Base-by-base conservation (phyloP, 495 filamentous ascomycete genomes). In the Arthonia radiata region DNA sequence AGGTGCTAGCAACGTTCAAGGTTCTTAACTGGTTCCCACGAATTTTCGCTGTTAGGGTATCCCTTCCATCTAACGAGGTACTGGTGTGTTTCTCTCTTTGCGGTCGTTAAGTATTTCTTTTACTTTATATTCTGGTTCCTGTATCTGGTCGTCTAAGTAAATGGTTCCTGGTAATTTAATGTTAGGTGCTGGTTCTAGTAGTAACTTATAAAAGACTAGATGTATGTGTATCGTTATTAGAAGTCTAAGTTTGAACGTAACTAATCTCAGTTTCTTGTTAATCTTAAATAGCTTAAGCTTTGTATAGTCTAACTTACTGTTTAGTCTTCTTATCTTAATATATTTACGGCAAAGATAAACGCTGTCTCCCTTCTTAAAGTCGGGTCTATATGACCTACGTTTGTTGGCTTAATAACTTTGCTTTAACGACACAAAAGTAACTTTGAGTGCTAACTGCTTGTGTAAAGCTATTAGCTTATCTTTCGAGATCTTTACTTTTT, bases 11-110 rank as follows among this genome's bases (percentile, higher is more conserved):
- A n/a, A n/a, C n/a, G n/a, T n/a, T n/a, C n/a, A n/a, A n/a, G n/a
- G n/a, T n/a, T n/a, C n/a, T n/a, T n/a, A n/a, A n/a, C n/a, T n/a
- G n/a, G 31, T 37, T 57, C 52, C 54, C 53, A 57, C 2, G 49
- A 51, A 33, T 47, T 56, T 0, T 49, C 34, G 12, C 21, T 26
- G 4, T 19, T 27, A 2, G 35, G 15, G 26, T 39, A 54, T 0
- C 44, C 44, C 31, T 46, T 46, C 54, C 52, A 59, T 38, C 56
- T 53, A 18, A 57, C 41, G 1, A 37, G 24, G 27, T 50, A 57
- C 31, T 42, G 25, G 23, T 41, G 43, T 30, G 11, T 22, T 36
- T 42, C 27, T 53, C 51, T 13, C 47, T 34, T 19, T 54, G n/a
- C n/a, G n/a, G n/a, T n/a, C n/a, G n/a, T n/a, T n/a, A n/a, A n/a